Evolutionary conservation across 2,329 filamentous ascomycete genomes (phyloP), one percentile per base, ranked within the genome.

Genomic region (Calonectria montana): DNA sequence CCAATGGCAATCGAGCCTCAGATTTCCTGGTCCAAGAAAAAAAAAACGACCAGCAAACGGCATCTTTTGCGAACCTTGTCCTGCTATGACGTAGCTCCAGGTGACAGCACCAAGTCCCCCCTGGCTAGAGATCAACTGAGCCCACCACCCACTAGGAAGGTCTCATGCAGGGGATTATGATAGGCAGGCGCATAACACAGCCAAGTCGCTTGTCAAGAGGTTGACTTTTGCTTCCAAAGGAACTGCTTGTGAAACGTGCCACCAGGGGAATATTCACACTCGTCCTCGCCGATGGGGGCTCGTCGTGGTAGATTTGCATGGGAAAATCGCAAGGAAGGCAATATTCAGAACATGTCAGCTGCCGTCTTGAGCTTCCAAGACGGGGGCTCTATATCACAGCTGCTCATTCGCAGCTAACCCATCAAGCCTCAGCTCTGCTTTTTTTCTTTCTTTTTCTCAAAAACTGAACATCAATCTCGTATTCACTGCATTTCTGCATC

Each of bases 271-370:
- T 23, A 57, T 37, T 57, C 18, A 13, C 53, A 37, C 29, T 23
- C 31, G n/a, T 15, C 37, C n/a, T 59, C 53, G 25, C 53, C 21
- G 3, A 31, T n/a, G 31, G 31, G 21, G 6, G 23, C 16, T 16
- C 18, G 31, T 25, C 29, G 18, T 16, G 7, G 53, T 8, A 37
- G 53, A n/a, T 13, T 35, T 31, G 2, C 13, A 2, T n/a, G 50
- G 50, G 10, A 2, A 59, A 18, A 27, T 59, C 53, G 53, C 53
- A 59, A 59, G 53, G 53, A 59, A 59, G 53, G 53, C 53, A 59
- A 59, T 59, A 59, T 59, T 59, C 35, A 59, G 53, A 39, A 59
- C n/a, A 12, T 25, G 53, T 59, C 53, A 59, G 53, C 31, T 59
- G 53, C 53, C 35, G 13, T 59, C 13, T 27, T 3, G 13, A 31